Evolutionary conservation across 495 filamentous ascomycete genomes (phyloP), one percentile per base, ranked within the genome.

Genomic region (Penicillium antarcticum): DNA sequence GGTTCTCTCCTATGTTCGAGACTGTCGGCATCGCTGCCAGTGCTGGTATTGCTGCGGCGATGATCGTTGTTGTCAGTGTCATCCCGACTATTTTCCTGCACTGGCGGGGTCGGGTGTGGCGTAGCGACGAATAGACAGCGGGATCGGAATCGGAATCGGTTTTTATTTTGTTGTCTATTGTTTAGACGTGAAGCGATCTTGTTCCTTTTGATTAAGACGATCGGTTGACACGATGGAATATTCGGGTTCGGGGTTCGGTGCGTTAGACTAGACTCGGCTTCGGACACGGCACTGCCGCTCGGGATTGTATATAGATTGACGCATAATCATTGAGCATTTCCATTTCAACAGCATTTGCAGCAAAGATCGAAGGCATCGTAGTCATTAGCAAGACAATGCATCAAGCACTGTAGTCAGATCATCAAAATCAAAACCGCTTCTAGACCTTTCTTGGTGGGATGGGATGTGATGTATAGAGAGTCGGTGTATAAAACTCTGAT

Each of bases 1-100:
- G 70, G 72, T 73, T 78, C 43, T 56, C 72, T 3, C 31, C 54
- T 18, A 77, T 78, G 74, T 72, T 77, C 48, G 56, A 66, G 12
- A 71, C 55, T 55, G 66, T 76, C n/a, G 72, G 74, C 2, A 24
- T 74, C n/a, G 61, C 60, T 4, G 59, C 53, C n/a, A 74, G 71
- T 51, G 60, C 69, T 11, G 75, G 68, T 0, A 52, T 77, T 38
- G 58, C 52, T 0, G 52, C 59, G 6, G 73, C 57, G 0, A 21
- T 75, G 13, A 45, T 75, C 14, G 43, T 75, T 23, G 66, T n/a
- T 2, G 55, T 66, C 24, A 72, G 71, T 50, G 61, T 77, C 8
- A 45, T 69, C 18, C 71, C 73, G 11, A 71, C 68, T 3, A 33
- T 72, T 31, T 19, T 70, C 8, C 39, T 73, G 43, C 67, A 70